phyloP scores from a whole-genome alignment of 2,329 filamentous ascomycete genomes.

The Colletotrichum sp. region DNA sequence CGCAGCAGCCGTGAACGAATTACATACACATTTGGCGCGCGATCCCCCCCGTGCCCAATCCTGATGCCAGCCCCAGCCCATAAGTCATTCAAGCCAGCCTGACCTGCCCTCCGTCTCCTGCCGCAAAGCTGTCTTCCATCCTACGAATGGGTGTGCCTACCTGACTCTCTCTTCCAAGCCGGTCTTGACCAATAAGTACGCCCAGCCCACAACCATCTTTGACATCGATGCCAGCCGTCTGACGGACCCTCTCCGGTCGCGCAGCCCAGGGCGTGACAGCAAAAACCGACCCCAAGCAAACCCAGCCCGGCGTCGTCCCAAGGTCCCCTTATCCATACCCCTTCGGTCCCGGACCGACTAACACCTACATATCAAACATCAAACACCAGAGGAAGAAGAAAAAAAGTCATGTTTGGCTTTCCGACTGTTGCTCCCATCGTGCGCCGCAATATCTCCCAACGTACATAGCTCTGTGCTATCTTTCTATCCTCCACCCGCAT shows the following conservation, averaged over 20 bases:
- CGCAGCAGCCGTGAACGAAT: neutral
- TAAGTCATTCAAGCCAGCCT: neutral
- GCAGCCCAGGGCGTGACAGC: neutral
- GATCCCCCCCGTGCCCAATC: neutral
- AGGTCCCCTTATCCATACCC: neutral
- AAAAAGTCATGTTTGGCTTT: neutral
- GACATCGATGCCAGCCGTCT: neutral
- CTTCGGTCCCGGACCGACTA: neutral
- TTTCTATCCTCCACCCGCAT: neutral
- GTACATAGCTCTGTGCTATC: neutral
- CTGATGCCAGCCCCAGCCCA: neutral
- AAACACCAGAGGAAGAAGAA: neutral
- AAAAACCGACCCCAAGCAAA: neutral
- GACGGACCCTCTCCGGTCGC: neutral
- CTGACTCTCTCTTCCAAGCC: neutral
- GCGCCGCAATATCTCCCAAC: neutral
- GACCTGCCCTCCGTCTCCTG: slow-evolving; percentile 4
- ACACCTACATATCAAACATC: neutral
- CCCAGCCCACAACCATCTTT: neutral
- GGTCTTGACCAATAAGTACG: neutral
- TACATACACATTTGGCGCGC: neutral
- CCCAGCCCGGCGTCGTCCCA: neutral
- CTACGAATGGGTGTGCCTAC: neutral
- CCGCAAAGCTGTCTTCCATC: neutral
- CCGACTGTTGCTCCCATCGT: neutral